phyloP scores from a whole-genome alignment of 345 rosid species.

The Salix brachista region DNA sequence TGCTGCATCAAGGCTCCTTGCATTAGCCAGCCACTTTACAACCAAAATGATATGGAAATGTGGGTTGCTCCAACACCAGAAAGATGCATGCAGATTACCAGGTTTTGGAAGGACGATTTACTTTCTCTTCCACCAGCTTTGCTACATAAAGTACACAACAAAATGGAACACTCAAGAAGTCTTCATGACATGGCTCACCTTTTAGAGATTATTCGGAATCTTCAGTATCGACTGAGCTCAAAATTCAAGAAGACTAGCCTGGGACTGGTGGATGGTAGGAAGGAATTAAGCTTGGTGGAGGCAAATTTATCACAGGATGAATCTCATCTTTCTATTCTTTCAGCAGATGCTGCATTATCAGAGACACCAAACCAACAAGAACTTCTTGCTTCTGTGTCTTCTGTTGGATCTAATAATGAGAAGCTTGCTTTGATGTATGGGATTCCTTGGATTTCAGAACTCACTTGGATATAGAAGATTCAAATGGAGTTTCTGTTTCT shows the following conservation, averaged over 20 bases:
- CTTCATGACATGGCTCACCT: conserved; percentile 76
- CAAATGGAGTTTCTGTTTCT: conserved; percentile 47
- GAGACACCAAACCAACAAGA: conserved; percentile 36
- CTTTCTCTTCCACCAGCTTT: conserved; percentile 53
- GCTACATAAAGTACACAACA: conserved; percentile 34
- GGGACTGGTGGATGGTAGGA: conserved; percentile 48
- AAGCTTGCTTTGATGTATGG: conserved; percentile 55
- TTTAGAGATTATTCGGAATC: conserved; percentile 73
- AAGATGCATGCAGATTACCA: conserved; percentile 35
- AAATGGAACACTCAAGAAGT: conserved; percentile 42
- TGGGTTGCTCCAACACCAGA: conserved; percentile 61
- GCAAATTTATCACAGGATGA: conserved; percentile 41
- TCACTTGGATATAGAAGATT: conserved; percentile 37
- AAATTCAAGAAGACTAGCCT: conserved; percentile 70
- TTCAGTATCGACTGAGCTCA: conserved; percentile 60
- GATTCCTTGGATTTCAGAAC: conserved; percentile 38
- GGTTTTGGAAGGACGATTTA: conserved; percentile 33
- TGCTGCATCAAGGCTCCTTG: conserved; percentile 87
- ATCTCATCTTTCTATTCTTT: conserved; percentile 48
- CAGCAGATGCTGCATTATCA: conserved; percentile 36
- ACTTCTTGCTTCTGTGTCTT: conserved; percentile 25
- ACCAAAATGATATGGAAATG: conserved; percentile 75
- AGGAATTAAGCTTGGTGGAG: conserved; percentile 40
- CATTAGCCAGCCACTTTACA: conserved; percentile 66
- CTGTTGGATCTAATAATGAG: conserved; percentile 24